Evolutionary conservation across 257 asterid genomes (phyloP), one percentile per base, ranked within the genome.

Genomic region (Solanum etuberosum): DNA sequence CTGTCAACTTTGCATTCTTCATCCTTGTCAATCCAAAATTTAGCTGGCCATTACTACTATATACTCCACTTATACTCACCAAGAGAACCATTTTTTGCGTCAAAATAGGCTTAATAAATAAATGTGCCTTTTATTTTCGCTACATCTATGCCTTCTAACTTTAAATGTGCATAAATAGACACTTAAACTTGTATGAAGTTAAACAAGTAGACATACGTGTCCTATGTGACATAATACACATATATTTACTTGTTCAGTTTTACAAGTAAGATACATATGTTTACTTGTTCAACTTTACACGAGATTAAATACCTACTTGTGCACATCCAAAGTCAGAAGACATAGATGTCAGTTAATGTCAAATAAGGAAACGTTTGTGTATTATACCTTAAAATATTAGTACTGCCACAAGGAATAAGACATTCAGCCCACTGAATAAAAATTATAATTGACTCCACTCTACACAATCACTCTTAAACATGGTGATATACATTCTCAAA

Each of bases 111-210:
- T 13, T 46, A 46, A 46, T 13, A 46, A 18, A 46, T 46, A 13
- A 14, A 46, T 46, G 3, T 46, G 20, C 20, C 54, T 46, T 46
- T 46, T 4, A 46, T 46, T 46, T 13, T 46, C 0, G 0, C 18
- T 46, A 2, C 7, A 46, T 46, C 0, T 46, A 14, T 46, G 20
- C 0, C 54, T 46, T 46, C 0, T 46, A 48, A 48, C 59, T 48
- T 48, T 15, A 0, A 0, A 6, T 18, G 1, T 54, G 1, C 10
- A 18, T 0, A 54, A 54, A 4, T 18, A 57, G 12, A 20, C 1
- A 51, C 1, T 51, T 51, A 6, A 51, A 1, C 0, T 51, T 6
- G n/a, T 18, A 7, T 51, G 18, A 51, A 18, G 2, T 51, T 51
- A 0, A 51, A 51, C 4, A 57, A 57, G 25, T 57, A 57, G 10